Percentiles rank a stretch among this genome's conserved stretches.
phyloP scores from a whole-genome alignment of 129 eudicot genomes.

The Dittrichia graveolens region DNA sequence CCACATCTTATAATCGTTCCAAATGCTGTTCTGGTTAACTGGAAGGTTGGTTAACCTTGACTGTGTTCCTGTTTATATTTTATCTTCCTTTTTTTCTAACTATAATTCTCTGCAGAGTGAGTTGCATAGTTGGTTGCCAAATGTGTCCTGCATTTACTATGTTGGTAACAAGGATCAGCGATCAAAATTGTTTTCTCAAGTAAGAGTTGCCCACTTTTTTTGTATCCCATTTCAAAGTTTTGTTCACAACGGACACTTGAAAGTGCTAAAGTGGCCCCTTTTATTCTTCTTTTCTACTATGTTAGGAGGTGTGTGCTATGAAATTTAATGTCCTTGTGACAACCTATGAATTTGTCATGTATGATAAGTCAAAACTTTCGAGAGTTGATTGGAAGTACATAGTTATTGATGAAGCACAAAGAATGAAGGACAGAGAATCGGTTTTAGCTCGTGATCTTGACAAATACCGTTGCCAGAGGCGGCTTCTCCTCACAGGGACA shows the following conservation, averaged over 20 bases:
- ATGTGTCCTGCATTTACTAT: slow-evolving; percentile 88
- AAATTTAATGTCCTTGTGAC: slow-evolving; percentile 97
- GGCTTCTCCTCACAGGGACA: slow-evolving; percentile 94
- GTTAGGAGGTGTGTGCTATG: slow-evolving; percentile 84
- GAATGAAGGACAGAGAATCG: slow-evolving; percentile 98
- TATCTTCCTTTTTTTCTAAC: slow-evolving; percentile 3
- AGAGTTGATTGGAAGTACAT: slow-evolving; percentile 97
- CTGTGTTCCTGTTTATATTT: background rate
- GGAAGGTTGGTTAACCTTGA: slow-evolving; percentile 68
- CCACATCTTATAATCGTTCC: slow-evolving; percentile 99
- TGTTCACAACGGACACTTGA: too few relatives aligned
- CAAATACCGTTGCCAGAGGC: slow-evolving; percentile 96
- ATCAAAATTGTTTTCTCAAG: slow-evolving; percentile 84
- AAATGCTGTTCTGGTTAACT: slow-evolving; percentile 96
- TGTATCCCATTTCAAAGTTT: background rate
- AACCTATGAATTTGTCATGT: slow-evolving; percentile 96
- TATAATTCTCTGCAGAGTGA: slow-evolving; percentile 64
- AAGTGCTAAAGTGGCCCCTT: too few relatives aligned
- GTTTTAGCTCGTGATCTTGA: slow-evolving; percentile 99
- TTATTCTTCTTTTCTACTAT: slow-evolving; percentile 15
- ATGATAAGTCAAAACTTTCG: slow-evolving; percentile 84
- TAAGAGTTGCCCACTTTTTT: slow-evolving; percentile 35
- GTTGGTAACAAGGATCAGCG: slow-evolving; percentile 94
- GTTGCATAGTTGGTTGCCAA: slow-evolving; percentile 91
- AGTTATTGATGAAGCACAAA: slow-evolving; percentile 93